Percentiles rank a stretch among this genome's conserved stretches.
Evolutionary conservation across 2,329 filamentous ascomycete genomes (phyloP).

Genomic region (Dactylellina leptospora): DNA sequence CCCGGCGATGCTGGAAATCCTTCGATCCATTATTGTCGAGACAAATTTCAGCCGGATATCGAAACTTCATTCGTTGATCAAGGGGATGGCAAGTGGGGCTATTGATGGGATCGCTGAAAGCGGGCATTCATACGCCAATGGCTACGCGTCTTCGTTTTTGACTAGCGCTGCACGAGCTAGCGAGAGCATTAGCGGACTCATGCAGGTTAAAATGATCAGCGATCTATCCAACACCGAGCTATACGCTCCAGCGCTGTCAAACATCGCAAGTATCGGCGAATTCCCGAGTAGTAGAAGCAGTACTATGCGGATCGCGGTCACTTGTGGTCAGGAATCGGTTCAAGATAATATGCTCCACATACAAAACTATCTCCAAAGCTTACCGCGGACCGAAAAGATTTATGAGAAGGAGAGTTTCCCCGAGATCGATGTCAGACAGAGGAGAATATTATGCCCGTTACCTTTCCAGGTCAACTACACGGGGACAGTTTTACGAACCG

Average conservation of each 20-base stretch:
- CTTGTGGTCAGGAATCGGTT: slow-evolving; percentile 80
- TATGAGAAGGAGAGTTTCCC: slow-evolving; percentile 56
- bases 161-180: slow-evolving; percentile 69
- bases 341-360: slow-evolving; percentile 75
- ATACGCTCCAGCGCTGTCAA: slow-evolving; percentile 71
- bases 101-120: slow-evolving; percentile 91
- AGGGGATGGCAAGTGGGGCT: slow-evolving; percentile 85
- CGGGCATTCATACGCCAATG: slow-evolving; percentile 85
- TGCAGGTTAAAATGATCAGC: slow-evolving; percentile 85
- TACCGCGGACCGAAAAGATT: slow-evolving; percentile 63
- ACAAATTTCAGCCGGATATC: slow-evolving; percentile 89
- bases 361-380: slow-evolving; percentile 72
- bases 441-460: slow-evolving; percentile 87
- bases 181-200: slow-evolving; percentile 74
- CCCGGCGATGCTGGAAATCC: slow-evolving; percentile 85
- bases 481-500: slow-evolving; percentile 80
- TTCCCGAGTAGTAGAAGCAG: slow-evolving; percentile 12
- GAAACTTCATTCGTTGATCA: slow-evolving; percentile 81
- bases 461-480: slow-evolving; percentile 98
- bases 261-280: slow-evolving; percentile 69
- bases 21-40: slow-evolving; percentile 81
- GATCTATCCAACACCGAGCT: slow-evolving; percentile 66
- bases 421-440: slow-evolving; percentile 59
- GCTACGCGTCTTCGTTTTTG: slow-evolving; percentile 81
- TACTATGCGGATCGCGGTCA: slow-evolving; percentile 74